Evolutionary conservation across 768 basidiomycete species (phyloP), one percentile per base, ranked within the genome.

Genomic region (Cytidiella melzeri): DNA sequence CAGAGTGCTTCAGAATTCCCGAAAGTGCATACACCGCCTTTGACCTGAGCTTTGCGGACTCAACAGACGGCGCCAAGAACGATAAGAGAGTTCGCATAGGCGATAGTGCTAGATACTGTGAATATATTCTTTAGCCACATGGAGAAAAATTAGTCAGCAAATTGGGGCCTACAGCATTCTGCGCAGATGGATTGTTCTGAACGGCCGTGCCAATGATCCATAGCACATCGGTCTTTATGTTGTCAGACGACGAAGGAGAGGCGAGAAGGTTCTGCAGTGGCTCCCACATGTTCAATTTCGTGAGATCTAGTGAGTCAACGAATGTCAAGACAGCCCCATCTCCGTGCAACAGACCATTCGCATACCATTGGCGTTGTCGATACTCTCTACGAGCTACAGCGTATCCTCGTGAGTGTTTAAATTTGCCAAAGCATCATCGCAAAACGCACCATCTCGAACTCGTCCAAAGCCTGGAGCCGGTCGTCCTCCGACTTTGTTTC

Each of bases 191-290:
- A 54, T 94, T 95, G 58, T 95, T 94, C 63, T 93, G 91, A 4
- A 93, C 60, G 0, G 92, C 90, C 0, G 92, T 95, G 5, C 92
- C 92, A 21, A 89, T 75, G 0, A 93, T 81, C 92, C 92, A 95
- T 9, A 93, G 67, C 0, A 81, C 77, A 52, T 87, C 81, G 52
- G 74, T 67, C 57, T 78, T 82, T 21, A 93, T 73, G 23, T 69
- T 70, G n/a, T 79, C 74, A 0, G 84, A 74, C 2, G 81, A 74
- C 0, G 69, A 62, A 5, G 78, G 64, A 3, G 77, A 71, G 6
- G 70, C 73, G 30, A 90, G 61, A n/a, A 93, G 71, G 5, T 64
- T 61, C 37, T 91, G 80, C 1, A 94, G 59, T 0, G 87, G 83
- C 48, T 76, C 75, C 92, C 92, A 94, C 65, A 95, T 79, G 39